Percentiles rank a stretch among this genome's conserved stretches.
Evolutionary conservation across 495 filamentous ascomycete genomes (phyloP).

Genomic region (Thozetella sp.): DNA sequence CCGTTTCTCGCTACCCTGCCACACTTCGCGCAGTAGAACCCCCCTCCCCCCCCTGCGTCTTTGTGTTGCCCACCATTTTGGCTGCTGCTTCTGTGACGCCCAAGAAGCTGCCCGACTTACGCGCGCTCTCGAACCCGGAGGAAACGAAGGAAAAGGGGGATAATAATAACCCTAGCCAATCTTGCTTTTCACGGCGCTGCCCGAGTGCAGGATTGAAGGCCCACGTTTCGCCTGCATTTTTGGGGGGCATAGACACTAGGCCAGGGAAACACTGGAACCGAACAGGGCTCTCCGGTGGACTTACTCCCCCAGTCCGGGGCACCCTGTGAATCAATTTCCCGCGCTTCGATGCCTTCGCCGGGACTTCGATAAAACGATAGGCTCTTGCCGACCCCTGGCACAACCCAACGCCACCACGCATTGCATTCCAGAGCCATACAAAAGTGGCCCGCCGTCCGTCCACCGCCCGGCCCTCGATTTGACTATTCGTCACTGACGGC

Average conservation of each 20-base stretch:
- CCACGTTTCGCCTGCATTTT: no score
- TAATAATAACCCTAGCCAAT: no score
- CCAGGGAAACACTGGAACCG: background rate
- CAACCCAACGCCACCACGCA: background rate
- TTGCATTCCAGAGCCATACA: background rate
- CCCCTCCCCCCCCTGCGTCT: background rate
- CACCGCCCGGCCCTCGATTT: background rate
- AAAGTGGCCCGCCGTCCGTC: background rate
- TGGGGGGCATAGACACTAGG: no score
- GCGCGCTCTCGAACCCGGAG: background rate
- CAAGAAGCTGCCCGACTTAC: background rate
- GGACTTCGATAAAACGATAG: background rate
- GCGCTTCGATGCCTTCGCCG: background rate
- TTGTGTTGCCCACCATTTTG: background rate
- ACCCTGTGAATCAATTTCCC: constrained; percentile 2
- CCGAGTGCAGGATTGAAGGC: no score
- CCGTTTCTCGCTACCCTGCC: background rate
- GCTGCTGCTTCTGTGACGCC: background rate
- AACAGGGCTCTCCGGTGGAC: background rate
- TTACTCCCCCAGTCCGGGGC: background rate
- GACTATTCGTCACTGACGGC: background rate
- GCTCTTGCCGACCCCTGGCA: constrained; percentile 1
- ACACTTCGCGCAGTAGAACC: no score
- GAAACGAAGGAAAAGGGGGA: no score
- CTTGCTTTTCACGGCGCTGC: no score